phyloP scores from a whole-genome alignment of 306 rosid genomes.

The Begonia peltatifolia region DNA sequence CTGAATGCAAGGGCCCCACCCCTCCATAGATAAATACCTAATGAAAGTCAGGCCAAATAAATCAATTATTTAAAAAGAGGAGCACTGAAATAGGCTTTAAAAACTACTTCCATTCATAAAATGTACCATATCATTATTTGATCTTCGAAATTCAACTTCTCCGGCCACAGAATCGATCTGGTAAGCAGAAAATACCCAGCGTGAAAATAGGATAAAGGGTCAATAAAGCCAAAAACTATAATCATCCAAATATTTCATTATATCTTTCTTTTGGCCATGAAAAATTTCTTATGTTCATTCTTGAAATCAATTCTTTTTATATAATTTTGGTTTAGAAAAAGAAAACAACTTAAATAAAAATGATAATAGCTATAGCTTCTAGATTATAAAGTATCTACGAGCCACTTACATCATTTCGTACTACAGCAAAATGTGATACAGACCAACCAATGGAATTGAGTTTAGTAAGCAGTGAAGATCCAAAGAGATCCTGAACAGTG shows the following conservation, averaged over 20 bases:
- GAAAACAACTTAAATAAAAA: no score
- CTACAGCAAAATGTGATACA: conserved; percentile 47
- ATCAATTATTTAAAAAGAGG: no score
- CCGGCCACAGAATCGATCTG: conserved; percentile 93
- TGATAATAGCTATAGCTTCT: no score
- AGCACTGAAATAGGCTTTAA: no score
- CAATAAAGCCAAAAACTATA: background rate
- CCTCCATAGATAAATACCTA: conserved; percentile 91
- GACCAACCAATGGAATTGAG: conserved; percentile 76
- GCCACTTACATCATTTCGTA: conserved; percentile 69
- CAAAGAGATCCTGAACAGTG: conserved; percentile 81
- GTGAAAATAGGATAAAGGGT: conserved; percentile 3
- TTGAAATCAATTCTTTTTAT: no score
- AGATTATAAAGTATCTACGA: background rate
- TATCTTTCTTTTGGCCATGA: no score
- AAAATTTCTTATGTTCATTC: no score
- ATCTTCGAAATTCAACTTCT: conserved; percentile 64
- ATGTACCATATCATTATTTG: conserved; percentile 64
- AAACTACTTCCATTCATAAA: background rate
- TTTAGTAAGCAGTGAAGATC: conserved; percentile 55
- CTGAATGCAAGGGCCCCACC: conserved; percentile 87
- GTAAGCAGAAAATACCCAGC: conserved; percentile 3
- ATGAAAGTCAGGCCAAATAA: conserved; percentile 7
- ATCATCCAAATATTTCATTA: no score
- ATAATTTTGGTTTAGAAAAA: no score